Evolutionary conservation across 2,329 filamentous ascomycete genomes (phyloP).

Genomic region (Simplicillium sp.): DNA sequence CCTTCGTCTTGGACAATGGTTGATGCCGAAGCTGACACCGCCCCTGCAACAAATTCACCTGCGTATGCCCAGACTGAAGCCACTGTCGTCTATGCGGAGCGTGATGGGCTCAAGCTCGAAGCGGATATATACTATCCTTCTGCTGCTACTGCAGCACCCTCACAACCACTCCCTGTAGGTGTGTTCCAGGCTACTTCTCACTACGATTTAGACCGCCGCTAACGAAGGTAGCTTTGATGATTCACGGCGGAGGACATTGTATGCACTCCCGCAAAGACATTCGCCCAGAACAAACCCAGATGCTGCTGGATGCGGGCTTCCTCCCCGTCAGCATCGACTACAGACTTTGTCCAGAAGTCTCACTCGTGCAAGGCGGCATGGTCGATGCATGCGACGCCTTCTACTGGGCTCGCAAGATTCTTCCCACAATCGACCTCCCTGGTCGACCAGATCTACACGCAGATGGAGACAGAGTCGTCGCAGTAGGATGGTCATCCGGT

Average conservation of each 20-base stretch:
- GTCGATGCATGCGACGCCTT: constrained; percentile 32
- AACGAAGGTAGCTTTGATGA: constrained; percentile 35
- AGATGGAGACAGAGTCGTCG: constrained; percentile 23
- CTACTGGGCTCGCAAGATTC: constrained; percentile 23
- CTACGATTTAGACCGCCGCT: too few relatives aligned
- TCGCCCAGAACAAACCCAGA: constrained; percentile 22
- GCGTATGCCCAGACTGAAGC: too few relatives aligned
- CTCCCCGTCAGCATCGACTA: constrained; percentile 40
- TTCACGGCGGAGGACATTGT: constrained; percentile 33
- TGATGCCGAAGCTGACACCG: too few relatives aligned
- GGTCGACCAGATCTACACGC: constrained; percentile 15
- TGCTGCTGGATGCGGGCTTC: constrained; percentile 27
- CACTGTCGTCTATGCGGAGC: constrained; percentile 2
- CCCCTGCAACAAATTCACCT: too few relatives aligned
- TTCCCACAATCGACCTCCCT: too few relatives aligned
- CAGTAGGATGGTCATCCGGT: constrained; percentile 39
- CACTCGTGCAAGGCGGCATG: constrained; percentile 34
- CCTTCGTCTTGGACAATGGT: too few relatives aligned
- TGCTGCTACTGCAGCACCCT: background rate
- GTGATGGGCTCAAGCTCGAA: constrained; percentile 1
- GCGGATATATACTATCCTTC: constrained; percentile 5
- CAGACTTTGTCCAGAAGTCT: constrained; percentile 37
- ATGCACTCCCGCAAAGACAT: constrained; percentile 27
- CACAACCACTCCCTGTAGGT: background rate
- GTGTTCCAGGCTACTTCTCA: too few relatives aligned